phyloP scores from a whole-genome alignment of 768 basidiomycete species.

The Leucocoprinus leucothites region DNA sequence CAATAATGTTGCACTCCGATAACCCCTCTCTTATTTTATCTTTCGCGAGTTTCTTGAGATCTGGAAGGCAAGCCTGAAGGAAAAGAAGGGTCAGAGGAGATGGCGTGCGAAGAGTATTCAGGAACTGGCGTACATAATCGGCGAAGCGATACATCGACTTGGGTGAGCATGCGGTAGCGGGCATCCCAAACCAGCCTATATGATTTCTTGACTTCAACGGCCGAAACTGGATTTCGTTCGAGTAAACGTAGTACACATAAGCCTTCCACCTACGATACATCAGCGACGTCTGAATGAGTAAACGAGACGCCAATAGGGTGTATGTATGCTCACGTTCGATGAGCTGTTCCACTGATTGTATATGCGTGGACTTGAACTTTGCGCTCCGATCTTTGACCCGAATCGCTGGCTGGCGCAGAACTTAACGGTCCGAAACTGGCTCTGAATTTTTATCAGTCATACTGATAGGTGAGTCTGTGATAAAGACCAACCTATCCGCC shows the following conservation, averaged over 20 bases:
- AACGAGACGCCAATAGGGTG: neutral
- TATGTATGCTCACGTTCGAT: constrained; percentile 6
- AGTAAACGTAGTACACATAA: too few species aligned
- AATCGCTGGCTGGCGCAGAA: too few species aligned
- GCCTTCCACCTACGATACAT: too few species aligned
- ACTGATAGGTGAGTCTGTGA: too few species aligned
- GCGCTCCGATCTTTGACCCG: neutral
- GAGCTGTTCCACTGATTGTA: constrained; percentile 7
- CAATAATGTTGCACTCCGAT: constrained; percentile 7
- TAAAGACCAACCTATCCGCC: too few species aligned
- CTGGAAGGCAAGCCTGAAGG: neutral
- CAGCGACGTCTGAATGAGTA: too few species aligned
- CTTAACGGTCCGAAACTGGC: too few species aligned
- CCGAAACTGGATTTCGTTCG: neutral
- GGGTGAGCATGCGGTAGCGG: constrained; percentile 23
- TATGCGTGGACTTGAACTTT: constrained; percentile 1
- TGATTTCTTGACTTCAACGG: neutral
- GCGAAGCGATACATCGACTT: constrained; percentile 38
- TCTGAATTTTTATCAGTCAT: too few species aligned
- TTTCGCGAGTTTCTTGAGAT: neutral
- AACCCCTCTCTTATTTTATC: constrained; percentile 3
- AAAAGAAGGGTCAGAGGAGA: neutral
- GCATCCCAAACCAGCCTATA: neutral
- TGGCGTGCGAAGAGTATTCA: too few species aligned
- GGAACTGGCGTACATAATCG: neutral